Evolutionary conservation across 352 stramenopile genomes (phyloP), one percentile per base, ranked within the genome.

Genomic region (Phytophthora cactorum): DNA sequence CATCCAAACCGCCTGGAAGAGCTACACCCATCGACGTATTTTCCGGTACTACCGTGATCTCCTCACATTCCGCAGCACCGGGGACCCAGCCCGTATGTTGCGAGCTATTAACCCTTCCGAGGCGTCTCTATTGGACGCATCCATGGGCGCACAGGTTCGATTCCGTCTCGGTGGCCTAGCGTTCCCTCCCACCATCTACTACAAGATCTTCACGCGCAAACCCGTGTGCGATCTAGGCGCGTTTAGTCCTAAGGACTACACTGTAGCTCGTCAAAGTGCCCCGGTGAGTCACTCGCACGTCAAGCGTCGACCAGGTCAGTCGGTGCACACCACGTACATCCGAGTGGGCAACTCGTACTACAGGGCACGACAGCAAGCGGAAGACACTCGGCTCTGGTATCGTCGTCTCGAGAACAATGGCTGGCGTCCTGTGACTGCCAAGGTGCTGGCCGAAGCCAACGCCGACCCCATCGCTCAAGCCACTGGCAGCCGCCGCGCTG

Each of bases 131-230:
- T 62, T 97, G 31, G 91, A 97, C 59, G 78, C 79, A 11, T 85
- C 91, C n/a, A 92, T 95, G 73, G 79, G 82, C 0, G 86, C 86
- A 0, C 78, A 89, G 51, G 84, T 98, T 28, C 88, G 90, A 1
- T 97, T 98, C 60, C 85, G 92, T 2, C 81, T 98, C 36, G 92
- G 92, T 2, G 92, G 92, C 0, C 60, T 88, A 46, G 78, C 74
- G 4, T 98, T 98, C 71, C 92, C 92, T 7, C 92, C 92, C n/a
- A 93, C 86, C 15, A 96, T 98, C 52, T 98, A 97, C 84, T 98
- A 98, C 84, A 97, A 98, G 75, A 92, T 98, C 64, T 97, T 95
- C 71, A 96, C 89, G 15, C 83, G 89, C 25, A 78, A 78, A 36
- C 83, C 92, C 1, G 78, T 97, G 59, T 96, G 90, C 49, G 90